Evolutionary conservation across 106 monocot species (phyloP), one percentile per base, ranked within the genome.

Genomic region (Apostasia ramifera): DNA sequence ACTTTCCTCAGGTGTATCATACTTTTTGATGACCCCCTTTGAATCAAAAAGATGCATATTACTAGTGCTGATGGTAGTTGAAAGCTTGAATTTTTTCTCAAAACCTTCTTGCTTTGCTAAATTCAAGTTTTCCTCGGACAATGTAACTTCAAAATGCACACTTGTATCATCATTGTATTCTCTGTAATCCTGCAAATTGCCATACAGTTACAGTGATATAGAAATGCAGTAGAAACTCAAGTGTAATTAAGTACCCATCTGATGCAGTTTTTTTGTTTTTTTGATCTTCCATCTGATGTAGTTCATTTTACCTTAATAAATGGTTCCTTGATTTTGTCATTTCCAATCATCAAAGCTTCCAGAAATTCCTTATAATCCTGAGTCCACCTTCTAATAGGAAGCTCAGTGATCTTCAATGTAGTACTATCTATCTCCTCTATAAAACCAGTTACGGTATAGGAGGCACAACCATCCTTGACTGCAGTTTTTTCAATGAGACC

Each of bases 11-110:
- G 97, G 84, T 1, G 79, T 90, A 39, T 93, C 90, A 62, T 90
- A 98, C 70, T 98, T 98, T 71, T 83, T 92, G 11, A 98, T 93
- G 26, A 65, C 68, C 4, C 93, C 92, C 2, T 82, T 87, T 0
- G 86, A n/a, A 54, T 98, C 97, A 76, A 98, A 98, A 56, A 98
- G 70, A 63, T 98, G 97, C 97, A 98, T 98, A 69, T 98, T 98
- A 63, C 83, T 93, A 7, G 97, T 98, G 53, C 81, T 75, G 11
- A 92, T 82, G 14, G 84, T 81, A 5, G 87, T 87, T 1, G 90
- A 85, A 45, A 98, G 77, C 77, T 93, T 98, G 49, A 98, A 98
- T 49, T 90, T 98, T 66, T 98, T 98, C 70, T 82, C 75, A 37
- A 98, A 47, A 0, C 98, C 98, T 76, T 98, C 98, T 63, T 80